Percentiles rank a stretch among this genome's conserved stretches.
Conservation (phyloP, 2,329 filamentous ascomycete genomes). For the Claviceps humidiphila region DNA sequence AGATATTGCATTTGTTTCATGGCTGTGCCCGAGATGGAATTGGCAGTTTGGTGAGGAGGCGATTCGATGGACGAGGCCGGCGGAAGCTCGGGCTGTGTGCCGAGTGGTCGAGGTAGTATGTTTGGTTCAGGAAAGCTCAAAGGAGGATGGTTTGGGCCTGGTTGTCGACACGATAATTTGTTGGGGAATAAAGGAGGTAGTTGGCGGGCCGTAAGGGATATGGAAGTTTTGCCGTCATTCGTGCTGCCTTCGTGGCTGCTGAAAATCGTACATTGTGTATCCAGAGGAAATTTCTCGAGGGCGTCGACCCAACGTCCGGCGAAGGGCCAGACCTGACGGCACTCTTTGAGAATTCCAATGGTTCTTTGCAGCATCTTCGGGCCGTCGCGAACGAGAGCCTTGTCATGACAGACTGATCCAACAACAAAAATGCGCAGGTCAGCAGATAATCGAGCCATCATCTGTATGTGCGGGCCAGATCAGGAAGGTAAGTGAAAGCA, state of each 20-base stretch:
- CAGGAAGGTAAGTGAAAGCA: not conserved
- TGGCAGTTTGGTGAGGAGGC: conserved; percentile 4
- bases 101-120: conserved; percentile 10
- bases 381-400: conserved; percentile 24
- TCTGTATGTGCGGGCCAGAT: not conserved
- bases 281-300: conserved; percentile 32
- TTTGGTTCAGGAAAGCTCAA: conserved; percentile 8
- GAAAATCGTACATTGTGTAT: conserved; percentile 26
- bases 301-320: conserved; percentile 39
- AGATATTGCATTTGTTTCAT: conserved; percentile 1
- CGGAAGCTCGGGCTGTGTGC: conserved; percentile 12
- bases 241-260: conserved; percentile 31
- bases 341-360: conserved; percentile 32
- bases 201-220: conserved; percentile 14
- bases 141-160: conserved; percentile 1
- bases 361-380: conserved; percentile 33
- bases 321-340: conserved; percentile 38
- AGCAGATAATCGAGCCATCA: not conserved
- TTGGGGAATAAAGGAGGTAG: conserved; percentile 6
- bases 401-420: conserved; percentile 28
- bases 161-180: not conserved
- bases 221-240: conserved; percentile 31
- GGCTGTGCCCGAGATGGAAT: not conserved
- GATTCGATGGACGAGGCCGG: conserved; percentile 7
- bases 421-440: not conserved